These are phyloP conservation scores for Bathelium albidoporum DNA, from an alignment of 495 filamentous ascomycete genomes.

Conservation along the genomic window DNA sequence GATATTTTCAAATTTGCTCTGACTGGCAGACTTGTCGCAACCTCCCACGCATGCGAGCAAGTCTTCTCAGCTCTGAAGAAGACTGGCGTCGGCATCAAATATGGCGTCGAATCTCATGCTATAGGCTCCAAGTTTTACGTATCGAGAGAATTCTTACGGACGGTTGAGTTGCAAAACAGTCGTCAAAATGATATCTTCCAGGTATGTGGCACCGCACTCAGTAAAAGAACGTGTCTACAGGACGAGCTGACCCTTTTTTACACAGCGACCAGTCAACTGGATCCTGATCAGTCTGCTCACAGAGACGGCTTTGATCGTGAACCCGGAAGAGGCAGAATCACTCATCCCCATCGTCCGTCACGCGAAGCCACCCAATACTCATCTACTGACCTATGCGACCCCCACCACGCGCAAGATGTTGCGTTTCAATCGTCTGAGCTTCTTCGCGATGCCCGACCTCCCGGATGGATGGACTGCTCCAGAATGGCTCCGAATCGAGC, in stretches of 20 bases:
- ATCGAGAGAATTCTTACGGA: conserved; percentile 34
- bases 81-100: conserved; percentile 31
- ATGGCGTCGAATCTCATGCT: conserved; percentile 20
- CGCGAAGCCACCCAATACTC: conserved; percentile 9
- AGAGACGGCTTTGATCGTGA: conserved; percentile 39
- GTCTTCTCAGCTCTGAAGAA: conserved; percentile 27
- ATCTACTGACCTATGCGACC: conserved; percentile 44
- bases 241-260: conserved; percentile 6
- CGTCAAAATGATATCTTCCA: conserved; percentile 30
- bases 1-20: conserved; percentile 32
- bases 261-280: conserved; percentile 41
- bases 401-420: conserved; percentile 45
- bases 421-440: conserved; percentile 39
- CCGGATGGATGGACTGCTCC: conserved; percentile 30
- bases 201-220: conserved; percentile 20
- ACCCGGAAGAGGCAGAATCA: conserved; percentile 45
- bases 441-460: conserved; percentile 40
- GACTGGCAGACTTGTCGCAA: conserved; percentile 29
- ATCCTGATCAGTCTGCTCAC: conserved; percentile 33
- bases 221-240: conserved; percentile 11
- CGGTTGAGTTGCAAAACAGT: conserved; percentile 21
- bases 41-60: conserved; percentile 21
- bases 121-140: conserved; percentile 27
- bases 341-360: conserved; percentile 35
- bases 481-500: conserved; percentile 39